These are phyloP conservation scores for Pueraria montana DNA, from an alignment of 306 rosid species.

Conservation along the genomic window DNA sequence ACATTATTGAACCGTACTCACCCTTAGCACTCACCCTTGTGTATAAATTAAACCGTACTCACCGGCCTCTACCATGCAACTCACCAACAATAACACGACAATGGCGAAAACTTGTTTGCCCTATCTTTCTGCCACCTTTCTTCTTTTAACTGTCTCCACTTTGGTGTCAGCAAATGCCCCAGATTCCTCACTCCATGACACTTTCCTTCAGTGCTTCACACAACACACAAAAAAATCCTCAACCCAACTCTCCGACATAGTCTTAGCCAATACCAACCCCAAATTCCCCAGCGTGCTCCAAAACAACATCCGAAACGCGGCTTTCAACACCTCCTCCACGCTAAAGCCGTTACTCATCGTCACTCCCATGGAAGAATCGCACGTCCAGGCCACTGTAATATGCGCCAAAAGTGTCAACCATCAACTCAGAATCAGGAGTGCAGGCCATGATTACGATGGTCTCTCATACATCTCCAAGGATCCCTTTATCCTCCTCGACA, in stretches of 20 bases:
- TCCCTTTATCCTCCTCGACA: slow-evolving; percentile 51
- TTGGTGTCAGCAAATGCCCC: neutral
- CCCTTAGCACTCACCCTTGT: no score
- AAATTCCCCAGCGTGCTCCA: slow-evolving; percentile 40
- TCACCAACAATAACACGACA: neutral
- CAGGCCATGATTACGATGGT: slow-evolving; percentile 59
- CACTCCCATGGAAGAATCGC: slow-evolving; percentile 41
- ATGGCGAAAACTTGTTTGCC: neutral
- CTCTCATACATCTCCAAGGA: slow-evolving; percentile 33
- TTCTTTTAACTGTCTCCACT: neutral
- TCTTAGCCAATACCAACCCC: slow-evolving; percentile 13
- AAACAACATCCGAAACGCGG: slow-evolving; percentile 50
- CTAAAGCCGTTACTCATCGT: slow-evolving; percentile 43
- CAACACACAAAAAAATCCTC: slow-evolving; percentile 24
- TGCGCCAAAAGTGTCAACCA: slow-evolving; percentile 28
- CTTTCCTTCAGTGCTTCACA: slow-evolving; percentile 43
- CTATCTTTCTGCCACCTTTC: neutral
- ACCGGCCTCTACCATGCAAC: no score
- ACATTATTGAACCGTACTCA: no score
- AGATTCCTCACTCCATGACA: neutral
- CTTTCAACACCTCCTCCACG: slow-evolving; percentile 43
- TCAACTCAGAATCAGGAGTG: slow-evolving; percentile 50
- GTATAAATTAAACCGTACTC: no score
- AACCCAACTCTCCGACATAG: neutral
- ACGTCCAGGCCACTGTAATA: slow-evolving; percentile 44